phyloP scores from a whole-genome alignment of 352 stramenopile species.

The Phytophthora meadii region DNA sequence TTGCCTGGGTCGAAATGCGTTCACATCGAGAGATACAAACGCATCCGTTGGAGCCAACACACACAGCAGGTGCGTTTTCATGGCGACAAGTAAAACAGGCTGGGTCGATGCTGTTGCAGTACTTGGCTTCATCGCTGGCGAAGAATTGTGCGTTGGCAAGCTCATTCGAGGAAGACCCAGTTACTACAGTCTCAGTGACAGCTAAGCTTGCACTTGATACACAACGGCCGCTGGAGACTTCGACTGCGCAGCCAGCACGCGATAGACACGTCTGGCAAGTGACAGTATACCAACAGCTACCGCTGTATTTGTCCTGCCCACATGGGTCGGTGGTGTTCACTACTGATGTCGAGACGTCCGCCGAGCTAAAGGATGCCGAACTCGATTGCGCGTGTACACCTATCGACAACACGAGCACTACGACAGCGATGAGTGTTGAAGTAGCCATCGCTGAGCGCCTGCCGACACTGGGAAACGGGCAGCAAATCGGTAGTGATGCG shows the following conservation, averaged over 20 bases:
- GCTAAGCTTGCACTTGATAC: constrained; percentile 12
- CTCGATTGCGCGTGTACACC: constrained; percentile 18
- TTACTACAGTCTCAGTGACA: neutral
- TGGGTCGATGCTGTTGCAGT: constrained; percentile 20
- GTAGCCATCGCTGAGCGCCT: constrained; percentile 11
- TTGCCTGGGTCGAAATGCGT: constrained; percentile 18
- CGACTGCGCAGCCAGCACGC: constrained; percentile 19
- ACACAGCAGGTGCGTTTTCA: constrained; percentile 13
- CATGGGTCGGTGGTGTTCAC: constrained; percentile 24
- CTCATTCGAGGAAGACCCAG: neutral
- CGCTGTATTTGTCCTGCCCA: constrained; percentile 24
- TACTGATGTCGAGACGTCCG: neutral
- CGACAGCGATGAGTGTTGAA: constrained; percentile 15
- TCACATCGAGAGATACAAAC: constrained; percentile 33
- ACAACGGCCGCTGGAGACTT: constrained; percentile 23
- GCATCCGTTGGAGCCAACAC: constrained; percentile 14
- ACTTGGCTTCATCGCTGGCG: constrained; percentile 16
- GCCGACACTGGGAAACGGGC: constrained; percentile 23
- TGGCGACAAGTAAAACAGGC: constrained; percentile 29
- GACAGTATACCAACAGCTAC: constrained; percentile 31
- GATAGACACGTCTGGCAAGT: constrained; percentile 24
- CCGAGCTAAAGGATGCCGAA: constrained; percentile 19
- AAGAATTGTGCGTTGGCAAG: constrained; percentile 11
- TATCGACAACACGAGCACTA: constrained; percentile 15
- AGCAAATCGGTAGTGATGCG: constrained; percentile 23